Evolutionary conservation across 2,329 filamentous ascomycete species (phyloP).

Genomic region (Dothistroma septosporum): DNA sequence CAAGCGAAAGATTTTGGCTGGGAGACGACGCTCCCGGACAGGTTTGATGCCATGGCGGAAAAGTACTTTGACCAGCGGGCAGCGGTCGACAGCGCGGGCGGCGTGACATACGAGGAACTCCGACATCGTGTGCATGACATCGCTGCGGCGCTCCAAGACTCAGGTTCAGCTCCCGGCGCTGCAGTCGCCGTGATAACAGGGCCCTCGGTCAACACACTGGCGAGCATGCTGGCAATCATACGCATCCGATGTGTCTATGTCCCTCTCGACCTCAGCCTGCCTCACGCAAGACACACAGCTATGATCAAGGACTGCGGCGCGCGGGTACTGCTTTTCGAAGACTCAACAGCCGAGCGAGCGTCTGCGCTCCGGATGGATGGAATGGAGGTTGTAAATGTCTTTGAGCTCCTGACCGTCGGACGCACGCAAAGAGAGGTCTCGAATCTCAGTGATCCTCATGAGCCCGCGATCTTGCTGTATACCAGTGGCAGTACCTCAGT

Average conservation of each 20-base stretch:
- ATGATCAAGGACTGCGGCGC: conserved; percentile 16
- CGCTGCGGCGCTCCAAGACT: conserved; percentile 4
- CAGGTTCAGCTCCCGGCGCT: conserved; percentile 3
- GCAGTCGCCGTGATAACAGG: conserved; percentile 16
- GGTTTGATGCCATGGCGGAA: conserved; percentile 8
- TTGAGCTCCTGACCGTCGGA: conserved; percentile 10
- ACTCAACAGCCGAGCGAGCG: conserved; percentile 2
- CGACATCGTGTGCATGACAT: conserved; percentile 2
- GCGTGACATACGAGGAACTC: conserved; percentile 16
- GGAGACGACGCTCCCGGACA: conserved; percentile 15
- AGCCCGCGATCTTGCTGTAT: conserved; percentile 13
- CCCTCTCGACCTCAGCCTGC: conserved; percentile 19
- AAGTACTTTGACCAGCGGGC: conserved; percentile 1
- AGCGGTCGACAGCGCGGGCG: conserved; percentile 7
- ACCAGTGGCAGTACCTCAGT: conserved; percentile 20
- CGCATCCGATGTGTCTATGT: conserved; percentile 12
- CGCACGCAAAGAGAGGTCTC: not conserved
- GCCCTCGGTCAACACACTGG: conserved; percentile 11
- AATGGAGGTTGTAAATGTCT: not conserved
- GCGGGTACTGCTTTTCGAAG: conserved; percentile 9
- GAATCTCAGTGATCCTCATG: conserved; percentile 13
- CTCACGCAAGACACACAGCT: conserved; percentile 6
- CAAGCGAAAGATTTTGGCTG: conserved; percentile 16
- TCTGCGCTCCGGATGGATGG: not conserved
- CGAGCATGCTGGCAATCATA: conserved; percentile 15